Conservation (phyloP, 2,329 filamentous ascomycete species). For the Lachnellula occidentalis region DNA sequence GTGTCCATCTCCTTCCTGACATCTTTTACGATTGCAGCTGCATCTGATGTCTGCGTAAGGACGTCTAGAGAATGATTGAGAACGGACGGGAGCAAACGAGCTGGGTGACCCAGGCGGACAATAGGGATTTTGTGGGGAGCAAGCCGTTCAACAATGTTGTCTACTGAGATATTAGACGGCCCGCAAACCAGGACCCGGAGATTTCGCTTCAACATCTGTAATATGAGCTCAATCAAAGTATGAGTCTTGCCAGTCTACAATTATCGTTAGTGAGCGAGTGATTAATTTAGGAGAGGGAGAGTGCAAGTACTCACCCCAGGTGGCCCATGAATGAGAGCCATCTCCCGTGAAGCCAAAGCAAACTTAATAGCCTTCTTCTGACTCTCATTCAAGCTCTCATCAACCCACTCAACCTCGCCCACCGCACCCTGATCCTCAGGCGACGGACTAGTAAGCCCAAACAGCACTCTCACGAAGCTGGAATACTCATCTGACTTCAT, state of each 20-base stretch:
- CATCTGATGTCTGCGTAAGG: conserved; percentile 83
- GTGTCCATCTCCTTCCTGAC: conserved; percentile 88
- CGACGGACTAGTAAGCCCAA: conserved; percentile 51
- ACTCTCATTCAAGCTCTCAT: conserved; percentile 57
- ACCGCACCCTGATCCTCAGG: conserved; percentile 37
- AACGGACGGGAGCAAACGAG: conserved; percentile 81
- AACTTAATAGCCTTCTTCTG: conserved; percentile 72
- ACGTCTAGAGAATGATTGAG: conserved; percentile 87
- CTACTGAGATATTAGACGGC: conserved; percentile 93
- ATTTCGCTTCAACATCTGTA: conserved; percentile 74
- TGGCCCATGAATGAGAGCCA: conserved; percentile 89
- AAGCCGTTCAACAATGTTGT: conserved; percentile 94
- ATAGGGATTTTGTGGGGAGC: conserved; percentile 80
- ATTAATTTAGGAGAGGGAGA: background rate
- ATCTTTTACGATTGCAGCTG: conserved; percentile 82
- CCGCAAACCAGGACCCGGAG: conserved; percentile 86
- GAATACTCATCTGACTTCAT: conserved; percentile 55
- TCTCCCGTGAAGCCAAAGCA: conserved; percentile 72
- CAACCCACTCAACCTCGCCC: conserved; percentile 53
- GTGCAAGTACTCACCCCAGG: conserved; percentile 56
- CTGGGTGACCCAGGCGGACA: conserved; percentile 86
- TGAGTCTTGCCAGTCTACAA: conserved; percentile 86
- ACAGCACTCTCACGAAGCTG: conserved; percentile 55
- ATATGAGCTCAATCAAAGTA: conserved; percentile 88
- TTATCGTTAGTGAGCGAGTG: conserved; percentile 1